phyloP scores from a whole-genome alignment of 2,329 filamentous ascomycete genomes.

The Alternaria incomplexa region DNA sequence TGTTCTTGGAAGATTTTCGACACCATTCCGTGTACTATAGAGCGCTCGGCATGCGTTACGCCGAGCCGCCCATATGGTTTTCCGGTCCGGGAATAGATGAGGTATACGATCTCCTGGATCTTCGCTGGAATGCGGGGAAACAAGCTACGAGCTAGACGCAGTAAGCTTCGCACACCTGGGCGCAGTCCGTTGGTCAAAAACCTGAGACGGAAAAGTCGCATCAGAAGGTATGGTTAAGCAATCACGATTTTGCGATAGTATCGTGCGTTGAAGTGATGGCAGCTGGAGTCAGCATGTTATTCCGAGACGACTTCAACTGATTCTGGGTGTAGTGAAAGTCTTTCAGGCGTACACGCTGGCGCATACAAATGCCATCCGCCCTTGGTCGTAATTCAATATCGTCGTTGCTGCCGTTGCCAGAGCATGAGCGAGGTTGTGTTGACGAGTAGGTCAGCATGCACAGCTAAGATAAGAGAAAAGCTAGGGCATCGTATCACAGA shows the following conservation, averaged over 20 bases:
- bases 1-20: background rate
- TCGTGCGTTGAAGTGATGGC: background rate
- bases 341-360: background rate
- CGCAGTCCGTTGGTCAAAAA: background rate
- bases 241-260: background rate
- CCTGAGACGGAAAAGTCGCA: background rate
- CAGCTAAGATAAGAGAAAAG: background rate
- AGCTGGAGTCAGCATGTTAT: background rate
- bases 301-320: background rate
- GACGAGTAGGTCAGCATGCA: background rate
- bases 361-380: background rate
- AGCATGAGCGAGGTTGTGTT: background rate
- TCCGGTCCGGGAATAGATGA: constrained; percentile 6
- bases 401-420: background rate
- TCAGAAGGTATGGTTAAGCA: background rate
- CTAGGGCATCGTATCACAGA: background rate
- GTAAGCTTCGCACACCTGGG: background rate
- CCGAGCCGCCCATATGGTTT: background rate
- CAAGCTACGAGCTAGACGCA: background rate
- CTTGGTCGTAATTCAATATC: background rate
- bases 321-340: background rate
- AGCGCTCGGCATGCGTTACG: constrained; percentile 4
- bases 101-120: background rate
- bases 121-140: constrained; percentile 5
- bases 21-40: background rate